phyloP scores from a whole-genome alignment of 768 basidiomycete species.

The Daedaleopsis nitida region DNA sequence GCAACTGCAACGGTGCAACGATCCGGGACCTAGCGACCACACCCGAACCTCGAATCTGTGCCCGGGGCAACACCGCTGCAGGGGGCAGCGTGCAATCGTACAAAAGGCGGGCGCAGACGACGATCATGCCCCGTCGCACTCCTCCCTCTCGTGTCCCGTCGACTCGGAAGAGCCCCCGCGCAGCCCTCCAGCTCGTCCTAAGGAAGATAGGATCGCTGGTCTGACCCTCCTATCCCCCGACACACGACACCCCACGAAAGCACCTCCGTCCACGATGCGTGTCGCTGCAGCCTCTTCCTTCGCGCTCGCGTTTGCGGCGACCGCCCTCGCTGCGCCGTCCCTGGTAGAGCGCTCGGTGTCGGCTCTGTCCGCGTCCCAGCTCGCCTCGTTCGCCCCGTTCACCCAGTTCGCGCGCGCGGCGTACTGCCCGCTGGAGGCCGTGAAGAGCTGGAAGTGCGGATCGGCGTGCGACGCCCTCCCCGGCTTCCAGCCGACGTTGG shows the following conservation, averaged over 20 bases:
- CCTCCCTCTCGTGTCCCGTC: constrained; percentile 1
- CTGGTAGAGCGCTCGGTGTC: constrained; percentile 22
- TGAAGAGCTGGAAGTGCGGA: constrained; percentile 49
- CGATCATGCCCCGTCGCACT: constrained; percentile 1
- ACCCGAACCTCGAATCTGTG: too few species aligned
- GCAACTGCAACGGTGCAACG: too few species aligned
- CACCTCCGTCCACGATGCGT: constrained; percentile 1
- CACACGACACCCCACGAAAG: neutral
- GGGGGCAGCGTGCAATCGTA: too few species aligned
- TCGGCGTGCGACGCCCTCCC: constrained; percentile 45
- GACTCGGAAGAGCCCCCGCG: neutral
- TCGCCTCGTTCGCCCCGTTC: constrained; percentile 45
- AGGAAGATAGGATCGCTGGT: neutral
- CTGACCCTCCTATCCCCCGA: neutral
- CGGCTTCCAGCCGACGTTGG: constrained; percentile 43
- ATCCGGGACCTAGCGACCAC: too few species aligned
- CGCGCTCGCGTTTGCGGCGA: neutral
- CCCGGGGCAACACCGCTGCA: too few species aligned
- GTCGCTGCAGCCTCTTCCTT: neutral
- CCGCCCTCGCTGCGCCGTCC: neutral
- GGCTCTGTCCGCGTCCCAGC: constrained; percentile 32
- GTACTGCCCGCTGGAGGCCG: constrained; percentile 46
- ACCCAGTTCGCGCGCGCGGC: constrained; percentile 59
- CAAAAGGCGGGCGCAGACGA: constrained; percentile 10
- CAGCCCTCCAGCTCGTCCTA: too few species aligned